These are phyloP conservation scores for Triticum monococcum DNA, from an alignment of 176 grass and related monocot species.

Conservation along the genomic window DNA sequence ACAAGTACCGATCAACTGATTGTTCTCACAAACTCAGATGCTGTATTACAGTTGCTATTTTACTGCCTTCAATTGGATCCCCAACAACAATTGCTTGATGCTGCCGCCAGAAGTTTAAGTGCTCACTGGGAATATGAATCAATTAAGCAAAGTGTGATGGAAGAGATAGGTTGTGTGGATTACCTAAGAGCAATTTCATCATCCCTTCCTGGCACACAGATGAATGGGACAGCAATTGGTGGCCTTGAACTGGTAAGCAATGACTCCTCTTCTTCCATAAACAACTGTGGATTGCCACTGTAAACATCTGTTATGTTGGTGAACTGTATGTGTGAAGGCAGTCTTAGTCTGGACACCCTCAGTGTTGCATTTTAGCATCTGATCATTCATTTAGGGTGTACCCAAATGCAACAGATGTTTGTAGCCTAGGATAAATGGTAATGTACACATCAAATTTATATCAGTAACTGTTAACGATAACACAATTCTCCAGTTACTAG, in stretches of 20 bases:
- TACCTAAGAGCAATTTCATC: conserved; percentile 51
- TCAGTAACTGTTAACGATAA: neutral
- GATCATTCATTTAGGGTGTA: neutral
- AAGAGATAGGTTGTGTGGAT: conserved; percentile 57
- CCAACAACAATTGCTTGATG: conserved; percentile 60
- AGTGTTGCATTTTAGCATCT: neutral
- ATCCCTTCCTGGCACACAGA: conserved; percentile 35
- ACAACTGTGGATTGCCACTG: neutral
- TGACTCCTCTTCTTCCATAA: neutral
- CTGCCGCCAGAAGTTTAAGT: conserved; percentile 71
- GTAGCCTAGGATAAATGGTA: conserved; percentile 13
- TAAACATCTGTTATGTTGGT: neutral
- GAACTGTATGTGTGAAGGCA: neutral
- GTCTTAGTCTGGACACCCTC: neutral
- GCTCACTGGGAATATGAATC: conserved; percentile 78
- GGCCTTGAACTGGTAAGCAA: conserved; percentile 72
- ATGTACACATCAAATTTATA: neutral
- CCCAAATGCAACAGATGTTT: conserved; percentile 9
- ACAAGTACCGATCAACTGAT: conserved; percentile 50
- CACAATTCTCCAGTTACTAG: neutral
- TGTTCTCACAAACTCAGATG: conserved; percentile 70
- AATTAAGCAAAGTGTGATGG: conserved; percentile 47
- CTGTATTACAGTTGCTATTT: conserved; percentile 82
- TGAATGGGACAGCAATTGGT: conserved; percentile 34
- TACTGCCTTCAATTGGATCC: conserved; percentile 75